phyloP scores from a whole-genome alignment of 768 basidiomycete genomes.

The Termitomyces heimii region DNA sequence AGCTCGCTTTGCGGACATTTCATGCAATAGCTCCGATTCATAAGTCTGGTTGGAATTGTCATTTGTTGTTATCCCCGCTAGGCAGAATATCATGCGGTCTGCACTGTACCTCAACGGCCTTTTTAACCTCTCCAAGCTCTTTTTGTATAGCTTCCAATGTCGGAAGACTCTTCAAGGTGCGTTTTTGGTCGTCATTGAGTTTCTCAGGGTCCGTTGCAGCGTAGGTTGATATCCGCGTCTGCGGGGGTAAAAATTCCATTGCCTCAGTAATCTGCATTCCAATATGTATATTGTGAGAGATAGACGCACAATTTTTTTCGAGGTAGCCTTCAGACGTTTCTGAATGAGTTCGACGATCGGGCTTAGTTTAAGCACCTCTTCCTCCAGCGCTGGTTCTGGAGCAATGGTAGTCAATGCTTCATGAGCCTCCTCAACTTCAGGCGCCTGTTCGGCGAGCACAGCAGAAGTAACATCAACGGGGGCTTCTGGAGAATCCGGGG shows the following conservation, averaged over 20 bases:
- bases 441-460: slow-evolving; percentile 43
- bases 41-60: slow-evolving; percentile 37
- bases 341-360: slow-evolving; percentile 74
- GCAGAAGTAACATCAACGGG: slow-evolving; percentile 41
- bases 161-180: slow-evolving; percentile 65
- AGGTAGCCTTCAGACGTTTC: slow-evolving; percentile 71
- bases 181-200: slow-evolving; percentile 86
- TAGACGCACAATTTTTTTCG: slow-evolving; percentile 76
- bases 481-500: slow-evolving; percentile 40
- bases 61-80: slow-evolving; percentile 4
- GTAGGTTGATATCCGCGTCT: slow-evolving; percentile 75
- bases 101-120: slow-evolving; percentile 66
- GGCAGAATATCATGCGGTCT: not conserved
- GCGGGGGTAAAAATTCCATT: slow-evolving; percentile 10
- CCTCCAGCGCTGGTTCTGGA: slow-evolving; percentile 37
- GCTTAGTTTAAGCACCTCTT: slow-evolving; percentile 48
- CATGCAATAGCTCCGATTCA: slow-evolving; percentile 57
- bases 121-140: slow-evolving; percentile 81
- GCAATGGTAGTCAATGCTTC: slow-evolving; percentile 40
- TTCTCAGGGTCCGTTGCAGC: slow-evolving; percentile 60
- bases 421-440: slow-evolving; percentile 38
- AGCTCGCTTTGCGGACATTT: slow-evolving; percentile 45
- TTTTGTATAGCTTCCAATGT: slow-evolving; percentile 73
- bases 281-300: not conserved
- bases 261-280: not conserved